Evolutionary conservation across 2,329 filamentous ascomycete genomes (phyloP).

Genomic region (Pyrenophora graminea): DNA sequence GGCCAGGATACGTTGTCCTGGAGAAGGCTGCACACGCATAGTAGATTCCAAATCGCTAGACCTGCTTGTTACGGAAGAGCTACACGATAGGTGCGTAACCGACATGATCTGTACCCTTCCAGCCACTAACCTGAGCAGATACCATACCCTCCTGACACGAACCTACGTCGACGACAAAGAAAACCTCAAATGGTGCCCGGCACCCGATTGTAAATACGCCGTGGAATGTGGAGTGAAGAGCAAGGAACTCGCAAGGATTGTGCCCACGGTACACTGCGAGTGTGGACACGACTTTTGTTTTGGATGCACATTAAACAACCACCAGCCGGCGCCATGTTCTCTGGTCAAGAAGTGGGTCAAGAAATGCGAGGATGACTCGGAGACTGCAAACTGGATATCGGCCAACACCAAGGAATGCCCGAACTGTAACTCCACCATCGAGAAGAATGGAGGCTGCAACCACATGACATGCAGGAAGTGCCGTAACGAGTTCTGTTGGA

Average conservation of each 20-base stretch:
- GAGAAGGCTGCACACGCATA: constrained; percentile 83
- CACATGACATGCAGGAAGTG: constrained; percentile 98
- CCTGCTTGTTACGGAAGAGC: constrained; percentile 66
- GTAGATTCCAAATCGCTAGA: constrained; percentile 88
- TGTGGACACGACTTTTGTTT: constrained; percentile 94
- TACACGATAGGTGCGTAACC: constrained; percentile 57
- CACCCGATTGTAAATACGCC: constrained; percentile 94
- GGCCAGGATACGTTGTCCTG: constrained; percentile 89
- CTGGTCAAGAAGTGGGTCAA: constrained; percentile 95
- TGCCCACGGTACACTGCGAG: constrained; percentile 85
- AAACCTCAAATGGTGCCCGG: constrained; percentile 94
- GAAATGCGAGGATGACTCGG: constrained; percentile 97
- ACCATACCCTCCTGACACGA: constrained; percentile 82
- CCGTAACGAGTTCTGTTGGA: constrained; percentile 98
- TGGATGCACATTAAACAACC: constrained; percentile 85
- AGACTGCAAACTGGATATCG: constrained; percentile 99
- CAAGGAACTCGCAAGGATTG: constrained; percentile 80
- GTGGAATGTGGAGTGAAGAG: constrained; percentile 87
- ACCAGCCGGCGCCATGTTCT: constrained; percentile 89
- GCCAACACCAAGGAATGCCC: constrained; percentile 99
- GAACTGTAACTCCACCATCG: constrained; percentile 93
- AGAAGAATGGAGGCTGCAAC: constrained; percentile 98
- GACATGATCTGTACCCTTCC: background rate
- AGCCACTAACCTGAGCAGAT: constrained; percentile 56
- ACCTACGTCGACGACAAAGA: constrained; percentile 98